phyloP scores from a whole-genome alignment of 164 flowering plant species.

The Stephania cephalantha region DNA sequence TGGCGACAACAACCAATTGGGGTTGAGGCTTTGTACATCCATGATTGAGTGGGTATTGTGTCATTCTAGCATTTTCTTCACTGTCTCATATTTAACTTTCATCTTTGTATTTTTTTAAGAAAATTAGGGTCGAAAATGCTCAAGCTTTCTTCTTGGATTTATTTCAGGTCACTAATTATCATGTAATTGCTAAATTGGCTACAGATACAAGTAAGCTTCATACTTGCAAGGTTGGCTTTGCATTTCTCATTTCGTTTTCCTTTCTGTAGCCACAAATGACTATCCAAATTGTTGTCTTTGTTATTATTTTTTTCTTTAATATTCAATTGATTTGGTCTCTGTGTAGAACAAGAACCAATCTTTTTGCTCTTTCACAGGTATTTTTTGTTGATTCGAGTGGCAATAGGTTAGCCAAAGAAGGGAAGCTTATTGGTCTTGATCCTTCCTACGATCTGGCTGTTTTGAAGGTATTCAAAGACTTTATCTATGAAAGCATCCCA shows the following conservation, averaged over 20 bases:
- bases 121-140: neutral
- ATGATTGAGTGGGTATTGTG: neutral
- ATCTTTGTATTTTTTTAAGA: neutral
- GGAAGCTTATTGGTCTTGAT: conserved; percentile 68
- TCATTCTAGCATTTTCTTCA: neutral
- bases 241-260: neutral
- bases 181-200: conserved; percentile 76
- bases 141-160: neutral
- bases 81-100: neutral
- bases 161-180: conserved; percentile 84
- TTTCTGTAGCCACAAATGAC: neutral
- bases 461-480: conserved; percentile 45
- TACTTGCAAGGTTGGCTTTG: conserved; percentile 68
- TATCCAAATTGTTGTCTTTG: neutral
- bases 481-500: neutral
- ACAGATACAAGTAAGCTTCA: conserved; percentile 64
- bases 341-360: neutral
- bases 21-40: no score
- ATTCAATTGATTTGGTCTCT: neutral
- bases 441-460: conserved; percentile 82
- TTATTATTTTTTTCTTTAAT: neutral
- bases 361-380: conserved; percentile 31
- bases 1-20: no score
- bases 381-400: conserved; percentile 57
- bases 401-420: conserved; percentile 49